Conservation (phyloP, 1,284 basidiomycete genomes). For the Pisolithus thermaeus region DNA sequence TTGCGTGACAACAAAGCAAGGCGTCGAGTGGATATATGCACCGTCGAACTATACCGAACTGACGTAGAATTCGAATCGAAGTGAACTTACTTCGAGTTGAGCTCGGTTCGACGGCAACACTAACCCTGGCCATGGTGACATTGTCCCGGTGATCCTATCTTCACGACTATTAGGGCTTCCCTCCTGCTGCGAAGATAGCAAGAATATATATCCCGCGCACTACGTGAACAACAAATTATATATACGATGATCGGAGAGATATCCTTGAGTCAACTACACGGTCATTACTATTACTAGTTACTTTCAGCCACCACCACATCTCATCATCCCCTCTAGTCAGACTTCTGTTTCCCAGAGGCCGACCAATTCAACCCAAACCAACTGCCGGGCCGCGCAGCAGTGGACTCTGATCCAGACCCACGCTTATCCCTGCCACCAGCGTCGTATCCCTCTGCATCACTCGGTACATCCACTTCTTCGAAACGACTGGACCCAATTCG, state of each 20-base stretch:
- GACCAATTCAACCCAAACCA: conserved; percentile 38
- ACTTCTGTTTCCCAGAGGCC: conserved; percentile 11
- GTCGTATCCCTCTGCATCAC: conserved; percentile 59
- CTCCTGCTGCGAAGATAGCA: too few species aligned
- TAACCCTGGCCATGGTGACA: too few species aligned
- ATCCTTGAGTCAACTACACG: not conserved
- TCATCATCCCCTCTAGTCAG: conserved; percentile 6
- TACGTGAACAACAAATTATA: too few species aligned
- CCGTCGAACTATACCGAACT: too few species aligned
- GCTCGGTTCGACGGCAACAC: too few species aligned
- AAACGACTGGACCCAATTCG: conserved; percentile 41
- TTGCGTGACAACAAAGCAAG: too few species aligned
- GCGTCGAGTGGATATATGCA: too few species aligned
- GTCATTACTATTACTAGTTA: not conserved
- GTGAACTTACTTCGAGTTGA: too few species aligned
- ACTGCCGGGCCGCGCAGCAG: conserved; percentile 23
- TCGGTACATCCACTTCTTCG: conserved; percentile 62
- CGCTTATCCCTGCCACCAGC: conserved; percentile 16
- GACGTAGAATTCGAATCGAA: too few species aligned
- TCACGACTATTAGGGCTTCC: too few species aligned
- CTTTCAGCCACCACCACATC: not conserved
- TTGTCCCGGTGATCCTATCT: too few species aligned
- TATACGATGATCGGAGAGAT: not conserved
- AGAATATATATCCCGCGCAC: too few species aligned
- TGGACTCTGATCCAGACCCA: conserved; percentile 5